Base-by-base conservation (phyloP, 495 filamentous ascomycete species). In the Penicillium malachiteum region DNA sequence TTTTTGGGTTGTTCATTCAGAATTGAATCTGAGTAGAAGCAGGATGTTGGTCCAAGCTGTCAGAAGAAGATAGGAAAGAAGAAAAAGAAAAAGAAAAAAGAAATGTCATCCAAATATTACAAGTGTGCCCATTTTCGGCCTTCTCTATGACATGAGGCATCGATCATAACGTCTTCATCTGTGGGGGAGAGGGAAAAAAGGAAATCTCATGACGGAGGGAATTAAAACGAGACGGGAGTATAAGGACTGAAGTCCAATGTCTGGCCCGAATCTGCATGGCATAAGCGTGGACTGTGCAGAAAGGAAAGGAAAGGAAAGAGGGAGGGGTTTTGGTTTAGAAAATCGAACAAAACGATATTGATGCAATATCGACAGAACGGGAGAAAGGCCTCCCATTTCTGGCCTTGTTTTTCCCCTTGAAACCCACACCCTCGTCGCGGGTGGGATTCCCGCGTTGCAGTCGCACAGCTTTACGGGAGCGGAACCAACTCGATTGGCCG, bases 101-200 rank as follows among this genome's bases (percentile, higher is more conserved):
- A 65, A 57, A 51, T 34, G 58, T 57, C 54, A 58, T 62, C 52
- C 61, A 62, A 66, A 63, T 68, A 67, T 63, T 65, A 68, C 62
- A 69, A 63, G 61, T 59, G 56, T 57, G 48, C 58, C 56, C 44
- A 54, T 60, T 54, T 62, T 63, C 65, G 58, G 61, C 64, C 70
- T 71, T 73, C 68, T 77, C 71, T 78, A 77, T 74, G 68, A 69
- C 71, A 71, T 74, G 67, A 76, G 69, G 71, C 72, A 70, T 75
- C 67, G 71, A 78, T 71, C 71, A 64, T 74, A 76, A 74, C 61
- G 66, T 74, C 71, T 75, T 77, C 68, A 65, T 74, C 65, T 50
- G 54, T 52, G 51, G 35, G 34, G 40, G 50, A 41, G 16, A 42
- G 47, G 40, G 49, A 35, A 41, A 45, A 45, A 17, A 44, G 14